Evolutionary conservation across 2,329 filamentous ascomycete species (phyloP).

Genomic region (Colletotrichum coccodes): DNA sequence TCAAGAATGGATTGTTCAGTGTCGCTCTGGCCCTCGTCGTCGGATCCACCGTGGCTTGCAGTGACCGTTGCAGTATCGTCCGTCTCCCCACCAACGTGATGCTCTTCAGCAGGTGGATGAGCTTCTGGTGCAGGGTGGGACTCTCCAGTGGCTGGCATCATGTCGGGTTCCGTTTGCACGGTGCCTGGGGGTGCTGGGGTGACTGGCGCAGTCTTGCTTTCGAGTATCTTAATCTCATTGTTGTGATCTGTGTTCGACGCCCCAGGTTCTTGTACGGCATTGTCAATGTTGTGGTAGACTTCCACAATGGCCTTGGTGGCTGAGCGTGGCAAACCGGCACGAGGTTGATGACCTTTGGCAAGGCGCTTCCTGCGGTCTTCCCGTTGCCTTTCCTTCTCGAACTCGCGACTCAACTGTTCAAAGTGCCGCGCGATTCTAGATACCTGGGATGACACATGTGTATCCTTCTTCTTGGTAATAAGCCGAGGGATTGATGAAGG

Average conservation of each 20-base stretch:
- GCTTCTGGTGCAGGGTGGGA: constrained; percentile 19
- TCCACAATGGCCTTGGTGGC: constrained; percentile 97
- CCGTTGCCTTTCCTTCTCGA: constrained; percentile 90
- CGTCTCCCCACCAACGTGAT: constrained; percentile 39
- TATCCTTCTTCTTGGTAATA: constrained; percentile 77
- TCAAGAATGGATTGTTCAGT: constrained; percentile 76
- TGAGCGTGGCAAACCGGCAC: constrained; percentile 84
- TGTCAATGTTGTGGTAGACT: constrained; percentile 92
- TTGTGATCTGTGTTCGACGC: constrained; percentile 65
- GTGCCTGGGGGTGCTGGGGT: constrained; percentile 14
- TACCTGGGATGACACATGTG: constrained; percentile 88
- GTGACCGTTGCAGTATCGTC: constrained; percentile 51
- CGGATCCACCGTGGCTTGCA: constrained; percentile 70
- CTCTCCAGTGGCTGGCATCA: constrained; percentile 3
- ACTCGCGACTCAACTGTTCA: constrained; percentile 95
- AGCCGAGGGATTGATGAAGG: constrained; percentile 91
- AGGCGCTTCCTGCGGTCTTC: constrained; percentile 81
- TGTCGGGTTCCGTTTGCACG: constrained; percentile 32
- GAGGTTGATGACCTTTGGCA: constrained; percentile 75
- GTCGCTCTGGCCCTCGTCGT: constrained; percentile 78
- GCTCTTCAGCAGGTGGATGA: constrained; percentile 18
- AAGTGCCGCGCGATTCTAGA: constrained; percentile 95
- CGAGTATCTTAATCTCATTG: constrained; percentile 26
- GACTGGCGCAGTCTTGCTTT: constrained; percentile 25
- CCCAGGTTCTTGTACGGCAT: constrained; percentile 86